Percentiles rank a stretch among this genome's conserved stretches.
phyloP scores from a whole-genome alignment of 306 rosid genomes.

The Lotus japonicus region DNA sequence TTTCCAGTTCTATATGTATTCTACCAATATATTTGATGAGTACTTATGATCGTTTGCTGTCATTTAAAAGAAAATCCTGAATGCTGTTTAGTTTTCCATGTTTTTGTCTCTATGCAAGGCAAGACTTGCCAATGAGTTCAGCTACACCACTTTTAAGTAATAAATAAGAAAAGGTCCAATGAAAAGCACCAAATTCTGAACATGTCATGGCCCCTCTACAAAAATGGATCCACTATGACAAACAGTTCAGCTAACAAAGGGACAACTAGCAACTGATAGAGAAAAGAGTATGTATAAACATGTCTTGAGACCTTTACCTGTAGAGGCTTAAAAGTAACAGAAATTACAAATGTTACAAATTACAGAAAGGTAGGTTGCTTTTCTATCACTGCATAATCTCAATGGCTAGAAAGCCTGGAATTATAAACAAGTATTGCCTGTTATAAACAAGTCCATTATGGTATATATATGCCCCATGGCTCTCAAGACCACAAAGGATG shows the following conservation, averaged over 20 bases:
- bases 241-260: background rate
- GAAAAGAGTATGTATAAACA: background rate
- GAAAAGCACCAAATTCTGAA: background rate
- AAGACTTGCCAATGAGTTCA: background rate
- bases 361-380: constrained; percentile 1
- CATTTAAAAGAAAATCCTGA: background rate
- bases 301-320: background rate
- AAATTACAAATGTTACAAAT: background rate
- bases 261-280: background rate
- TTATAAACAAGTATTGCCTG: constrained; percentile 23
- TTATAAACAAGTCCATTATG: constrained; percentile 32
- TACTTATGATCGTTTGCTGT: background rate
- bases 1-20: background rate
- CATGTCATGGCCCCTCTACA: background rate
- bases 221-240: background rate
- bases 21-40: background rate
- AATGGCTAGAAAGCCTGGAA: constrained; percentile 17
- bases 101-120: background rate
- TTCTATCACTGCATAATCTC: constrained; percentile 20
- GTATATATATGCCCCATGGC: constrained; percentile 35
- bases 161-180: background rate
- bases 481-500: constrained; percentile 10
- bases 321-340: constrained; percentile 3
- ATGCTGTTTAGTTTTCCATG: background rate
- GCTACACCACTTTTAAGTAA: background rate